Conservation (phyloP, 2,329 filamentous ascomycete species). For the Fusarium mundagurra region DNA sequence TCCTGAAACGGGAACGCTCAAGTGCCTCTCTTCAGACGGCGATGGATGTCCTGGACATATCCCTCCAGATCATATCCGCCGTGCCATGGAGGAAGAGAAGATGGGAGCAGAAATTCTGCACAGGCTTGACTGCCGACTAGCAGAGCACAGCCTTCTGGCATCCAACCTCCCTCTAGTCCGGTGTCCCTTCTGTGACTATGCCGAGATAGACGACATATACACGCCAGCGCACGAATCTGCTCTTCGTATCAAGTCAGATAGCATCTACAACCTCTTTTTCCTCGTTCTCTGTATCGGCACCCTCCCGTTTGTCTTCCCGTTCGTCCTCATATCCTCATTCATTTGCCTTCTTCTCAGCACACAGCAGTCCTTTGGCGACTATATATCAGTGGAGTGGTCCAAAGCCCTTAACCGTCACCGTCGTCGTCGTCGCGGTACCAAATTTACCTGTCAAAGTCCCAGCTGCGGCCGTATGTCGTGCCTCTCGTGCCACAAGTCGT, state of each 20-base stretch:
- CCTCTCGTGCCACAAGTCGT: slow-evolving; percentile 81
- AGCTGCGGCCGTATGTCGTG: slow-evolving; percentile 78
- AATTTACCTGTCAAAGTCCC: slow-evolving; percentile 80
- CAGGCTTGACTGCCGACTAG: slow-evolving; percentile 82
- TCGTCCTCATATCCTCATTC: slow-evolving; percentile 59
- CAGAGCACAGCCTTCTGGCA: slow-evolving; percentile 78
- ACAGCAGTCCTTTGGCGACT: slow-evolving; percentile 54
- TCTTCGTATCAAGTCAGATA: slow-evolving; percentile 66
- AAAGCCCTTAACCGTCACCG: slow-evolving; percentile 73
- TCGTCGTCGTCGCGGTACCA: slow-evolving; percentile 75
- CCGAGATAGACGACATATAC: slow-evolving; percentile 84
- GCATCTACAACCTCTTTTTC: slow-evolving; percentile 59
- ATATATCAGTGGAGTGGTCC: slow-evolving; percentile 59
- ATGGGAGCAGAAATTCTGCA: slow-evolving; percentile 76
- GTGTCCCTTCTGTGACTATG: slow-evolving; percentile 92
- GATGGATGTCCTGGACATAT: slow-evolving; percentile 80
- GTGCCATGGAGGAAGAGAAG: slow-evolving; percentile 75
- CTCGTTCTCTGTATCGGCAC: slow-evolving; percentile 63
- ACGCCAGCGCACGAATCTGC: slow-evolving; percentile 64
- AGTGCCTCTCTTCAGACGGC: slow-evolving; percentile 81
- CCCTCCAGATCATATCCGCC: slow-evolving; percentile 72
- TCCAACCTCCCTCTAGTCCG: slow-evolving; percentile 79
- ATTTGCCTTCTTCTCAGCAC: slow-evolving; percentile 57
- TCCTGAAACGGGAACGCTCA: slow-evolving; percentile 75
- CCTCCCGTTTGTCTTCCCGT: slow-evolving; percentile 65